Evolutionary conservation across 2,329 filamentous ascomycete species (phyloP).

Genomic region (Claviceps purpurea): DNA sequence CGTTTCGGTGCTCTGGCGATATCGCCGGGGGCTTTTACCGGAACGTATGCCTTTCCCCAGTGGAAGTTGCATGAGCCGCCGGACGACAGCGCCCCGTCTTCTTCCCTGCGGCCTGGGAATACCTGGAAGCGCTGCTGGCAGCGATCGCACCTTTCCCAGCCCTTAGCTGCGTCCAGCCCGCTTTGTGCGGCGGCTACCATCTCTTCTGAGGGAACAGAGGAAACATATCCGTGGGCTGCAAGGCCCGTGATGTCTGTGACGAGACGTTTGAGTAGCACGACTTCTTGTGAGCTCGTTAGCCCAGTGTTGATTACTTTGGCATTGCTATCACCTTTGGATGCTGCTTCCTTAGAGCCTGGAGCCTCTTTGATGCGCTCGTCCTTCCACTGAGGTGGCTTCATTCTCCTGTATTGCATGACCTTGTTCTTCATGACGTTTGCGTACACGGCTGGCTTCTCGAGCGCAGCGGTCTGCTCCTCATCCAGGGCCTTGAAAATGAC

Average conservation of each 20-base stretch:
- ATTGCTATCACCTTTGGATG: constrained; percentile 15
- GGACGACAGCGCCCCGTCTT: constrained; percentile 62
- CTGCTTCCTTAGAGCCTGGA: not conserved
- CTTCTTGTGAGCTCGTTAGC: constrained; percentile 53
- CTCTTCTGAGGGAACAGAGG: constrained; percentile 46
- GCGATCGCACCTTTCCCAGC: constrained; percentile 81
- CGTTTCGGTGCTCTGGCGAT: constrained; percentile 44
- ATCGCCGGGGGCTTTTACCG: constrained; percentile 42
- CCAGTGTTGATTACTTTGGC: constrained; percentile 53
- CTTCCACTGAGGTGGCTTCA: constrained; percentile 60
- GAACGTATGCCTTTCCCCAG: constrained; percentile 55
- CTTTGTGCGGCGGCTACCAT: constrained; percentile 54
- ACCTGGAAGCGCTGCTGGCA: constrained; percentile 81
- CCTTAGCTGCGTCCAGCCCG: constrained; percentile 52
- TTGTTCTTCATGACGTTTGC: constrained; percentile 72
- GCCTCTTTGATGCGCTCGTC: constrained; percentile 35
- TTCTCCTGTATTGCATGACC: constrained; percentile 62
- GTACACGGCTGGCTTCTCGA: constrained; percentile 58
- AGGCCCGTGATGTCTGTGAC: constrained; percentile 51
- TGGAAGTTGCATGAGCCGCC: constrained; percentile 74
- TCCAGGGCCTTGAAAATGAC: constrained; percentile 58
- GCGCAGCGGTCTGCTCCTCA: constrained; percentile 64
- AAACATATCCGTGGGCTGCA: constrained; percentile 63
- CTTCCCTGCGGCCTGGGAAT: constrained; percentile 68
- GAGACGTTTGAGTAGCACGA: constrained; percentile 48